Evolutionary conservation across 176 grass and related monocot genomes (phyloP), one percentile per base, ranked within the genome.

Genomic region (Phragmites australis): DNA sequence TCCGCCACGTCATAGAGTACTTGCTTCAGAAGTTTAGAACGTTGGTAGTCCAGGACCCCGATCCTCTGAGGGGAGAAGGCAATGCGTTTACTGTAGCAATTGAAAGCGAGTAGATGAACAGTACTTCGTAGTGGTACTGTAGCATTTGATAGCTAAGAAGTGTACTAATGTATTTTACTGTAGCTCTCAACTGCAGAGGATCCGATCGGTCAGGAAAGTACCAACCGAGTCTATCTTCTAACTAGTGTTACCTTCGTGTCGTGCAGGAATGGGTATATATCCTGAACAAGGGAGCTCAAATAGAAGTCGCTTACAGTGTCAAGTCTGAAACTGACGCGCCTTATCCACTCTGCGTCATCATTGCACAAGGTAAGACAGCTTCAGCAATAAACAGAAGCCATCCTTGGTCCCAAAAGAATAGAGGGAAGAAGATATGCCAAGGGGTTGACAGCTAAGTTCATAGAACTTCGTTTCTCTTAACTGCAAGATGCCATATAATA

Each of bases 191-290:
- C n/a, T n/a, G n/a, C n/a, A n/a, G n/a, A n/a, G n/a, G n/a, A n/a
- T n/a, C n/a, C n/a, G n/a, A n/a, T n/a, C n/a, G n/a, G n/a, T n/a
- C n/a, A n/a, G n/a, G n/a, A n/a, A n/a, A n/a, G n/a, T n/a, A n/a
- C n/a, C n/a, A n/a, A n/a, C n/a, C n/a, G n/a, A n/a, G n/a, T 6
- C 9, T 37, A 11, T 72, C 69, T 31, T 43, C 26, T 75, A 68
- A 49, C 44, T 30, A 21, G 51, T 45, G 17, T 11, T 10, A 58
- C 31, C n/a, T 16, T 57, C 47, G 52, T 50, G 9, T n/a, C 42
- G 8, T 59, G 84, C 89, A 94, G 91, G 76, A 90, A 72, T 94
- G 94, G 82, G 61, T 77, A 7, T 92, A 94, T 55, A 92, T 87
- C 64, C 85, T 94, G 3, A 88, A 92, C 83, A 34, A 79, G n/a